Evolutionary conservation across 305 asterid species (phyloP).

Genomic region (Solanum chacoense): DNA sequence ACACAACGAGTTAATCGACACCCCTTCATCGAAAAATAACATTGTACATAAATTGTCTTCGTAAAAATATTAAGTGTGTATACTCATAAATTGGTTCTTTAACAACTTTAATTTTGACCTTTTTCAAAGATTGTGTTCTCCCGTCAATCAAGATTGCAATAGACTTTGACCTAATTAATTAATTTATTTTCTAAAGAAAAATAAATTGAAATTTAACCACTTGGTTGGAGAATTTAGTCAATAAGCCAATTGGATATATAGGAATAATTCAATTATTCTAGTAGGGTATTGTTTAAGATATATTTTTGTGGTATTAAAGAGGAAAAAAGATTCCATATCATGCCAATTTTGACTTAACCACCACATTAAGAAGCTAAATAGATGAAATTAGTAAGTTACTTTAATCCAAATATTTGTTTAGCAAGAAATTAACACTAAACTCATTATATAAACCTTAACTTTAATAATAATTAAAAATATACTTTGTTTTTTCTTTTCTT

Average conservation of each 20-base stretch:
- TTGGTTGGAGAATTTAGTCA: neutral
- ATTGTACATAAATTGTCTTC: neutral
- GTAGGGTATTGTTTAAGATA: neutral
- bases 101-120: neutral
- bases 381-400: neutral
- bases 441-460: neutral
- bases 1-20: neutral
- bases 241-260: neutral
- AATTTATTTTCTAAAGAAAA: neutral
- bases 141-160: neutral
- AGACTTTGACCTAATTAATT: neutral
- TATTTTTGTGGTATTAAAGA: neutral
- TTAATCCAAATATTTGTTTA: neutral
- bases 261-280: neutral
- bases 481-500: neutral
- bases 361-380: neutral
- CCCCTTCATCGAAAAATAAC: neutral
- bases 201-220: neutral
- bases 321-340: neutral
- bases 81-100: neutral
- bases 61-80: neutral
- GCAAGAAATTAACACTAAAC: neutral
- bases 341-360: neutral
- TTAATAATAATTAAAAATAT: neutral
- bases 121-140: neutral